Percentiles rank a stretch among this genome's conserved stretches.
Conservation (phyloP, 2,329 filamentous ascomycete genomes). For the Cladosporium sp. region DNA sequence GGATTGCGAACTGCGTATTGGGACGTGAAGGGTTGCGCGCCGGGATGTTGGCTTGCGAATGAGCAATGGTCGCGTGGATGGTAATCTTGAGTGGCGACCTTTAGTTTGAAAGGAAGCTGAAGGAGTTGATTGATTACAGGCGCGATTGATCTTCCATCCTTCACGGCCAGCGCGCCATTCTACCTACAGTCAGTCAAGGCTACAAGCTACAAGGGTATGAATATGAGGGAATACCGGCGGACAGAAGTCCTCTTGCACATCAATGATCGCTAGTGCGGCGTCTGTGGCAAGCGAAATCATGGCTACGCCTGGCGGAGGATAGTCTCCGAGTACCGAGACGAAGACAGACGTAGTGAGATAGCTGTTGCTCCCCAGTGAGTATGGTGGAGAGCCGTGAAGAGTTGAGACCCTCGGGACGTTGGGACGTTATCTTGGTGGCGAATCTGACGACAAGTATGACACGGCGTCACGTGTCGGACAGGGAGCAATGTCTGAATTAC, state of each 20-base stretch:
- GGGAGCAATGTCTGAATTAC: no score
- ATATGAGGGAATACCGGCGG: background rate
- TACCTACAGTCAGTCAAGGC: constrained; percentile 66
- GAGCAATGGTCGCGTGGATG: constrained; percentile 82
- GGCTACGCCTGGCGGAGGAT: no score
- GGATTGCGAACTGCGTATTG: constrained; percentile 64
- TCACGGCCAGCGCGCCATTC: constrained; percentile 85
- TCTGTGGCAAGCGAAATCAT: background rate
- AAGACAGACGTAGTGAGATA: no score
- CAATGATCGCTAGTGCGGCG: constrained; percentile 11
- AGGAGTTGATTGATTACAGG: constrained; percentile 72
- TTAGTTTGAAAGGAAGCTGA: constrained; percentile 63
- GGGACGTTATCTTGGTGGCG: no score
- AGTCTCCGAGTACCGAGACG: no score
- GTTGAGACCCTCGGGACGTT: no score
- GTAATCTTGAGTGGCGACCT: constrained; percentile 87
- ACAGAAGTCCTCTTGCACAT: constrained; percentile 15
- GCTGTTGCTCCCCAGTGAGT: no score
- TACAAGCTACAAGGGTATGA: no score
- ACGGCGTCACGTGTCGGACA: no score
- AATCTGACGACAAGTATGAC: no score
- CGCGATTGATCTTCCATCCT: constrained; percentile 65
- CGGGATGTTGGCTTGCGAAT: constrained; percentile 74
- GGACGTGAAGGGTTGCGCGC: constrained; percentile 65
- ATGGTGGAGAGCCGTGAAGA: no score